phyloP scores from a whole-genome alignment of 169 alveolate species.

The Cryptosporidium muris region DNA sequence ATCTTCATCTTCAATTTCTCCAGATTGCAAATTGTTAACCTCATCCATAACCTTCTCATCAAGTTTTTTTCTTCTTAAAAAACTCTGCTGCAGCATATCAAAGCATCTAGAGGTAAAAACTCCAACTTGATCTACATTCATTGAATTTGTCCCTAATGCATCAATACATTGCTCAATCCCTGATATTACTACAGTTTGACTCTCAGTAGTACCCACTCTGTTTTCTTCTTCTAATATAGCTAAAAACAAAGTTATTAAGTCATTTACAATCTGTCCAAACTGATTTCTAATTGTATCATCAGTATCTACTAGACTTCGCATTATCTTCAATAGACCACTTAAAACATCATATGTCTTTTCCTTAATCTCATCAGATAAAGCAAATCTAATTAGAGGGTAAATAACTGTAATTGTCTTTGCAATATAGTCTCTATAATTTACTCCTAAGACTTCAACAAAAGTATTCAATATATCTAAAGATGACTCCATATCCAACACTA shows the following conservation, averaged over 20 bases:
- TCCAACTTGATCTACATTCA: conserved; percentile 48
- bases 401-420: conserved; percentile 56
- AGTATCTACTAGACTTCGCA: conserved; percentile 58
- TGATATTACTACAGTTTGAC: conserved; percentile 53
- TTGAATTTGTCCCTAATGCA: conserved; percentile 46
- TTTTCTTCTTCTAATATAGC: conserved; percentile 59
- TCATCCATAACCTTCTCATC: conserved; percentile 23
- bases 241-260: conserved; percentile 30
- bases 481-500: conserved; percentile 64
- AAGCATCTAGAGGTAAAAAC: conserved; percentile 65
- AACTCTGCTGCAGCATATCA: conserved; percentile 66
- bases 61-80: conserved; percentile 58
- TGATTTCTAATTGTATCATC: conserved; percentile 30
- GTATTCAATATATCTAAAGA: conserved; percentile 58
- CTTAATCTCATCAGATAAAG: conserved; percentile 65
- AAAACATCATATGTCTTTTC: conserved; percentile 59
- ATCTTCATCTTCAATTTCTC: conserved; percentile 56
- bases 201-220: conserved; percentile 56
- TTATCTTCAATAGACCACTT: conserved; percentile 52
- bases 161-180: conserved; percentile 58
- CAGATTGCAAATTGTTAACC: no score
- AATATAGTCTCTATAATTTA: conserved; percentile 47
- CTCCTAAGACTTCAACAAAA: conserved; percentile 49
- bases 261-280: conserved; percentile 40
- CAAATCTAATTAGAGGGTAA: conserved; percentile 60